Evolutionary conservation across 2,329 filamentous ascomycete species (phyloP).

Genomic region (Botryotinia narcissicola): DNA sequence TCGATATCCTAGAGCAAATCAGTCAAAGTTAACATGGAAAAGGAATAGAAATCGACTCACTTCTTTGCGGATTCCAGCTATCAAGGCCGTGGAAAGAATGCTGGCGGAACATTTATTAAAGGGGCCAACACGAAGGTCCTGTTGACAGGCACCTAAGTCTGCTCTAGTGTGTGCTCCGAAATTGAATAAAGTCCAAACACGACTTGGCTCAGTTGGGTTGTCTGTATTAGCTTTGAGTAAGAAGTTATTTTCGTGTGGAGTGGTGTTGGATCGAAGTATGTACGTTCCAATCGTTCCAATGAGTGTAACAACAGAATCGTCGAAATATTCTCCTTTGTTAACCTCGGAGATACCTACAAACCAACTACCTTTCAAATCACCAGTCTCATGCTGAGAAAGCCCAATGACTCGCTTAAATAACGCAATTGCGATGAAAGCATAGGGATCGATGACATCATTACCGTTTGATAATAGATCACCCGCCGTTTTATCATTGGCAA

Average conservation of each 20-base stretch:
- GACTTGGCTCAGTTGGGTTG: constrained; percentile 9
- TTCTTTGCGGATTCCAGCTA: constrained; percentile 32
- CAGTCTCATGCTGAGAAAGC: constrained; percentile 19
- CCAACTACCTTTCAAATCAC: neutral
- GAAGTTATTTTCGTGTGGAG: constrained; percentile 26
- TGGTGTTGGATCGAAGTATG: constrained; percentile 27
- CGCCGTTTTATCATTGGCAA: constrained; percentile 20
- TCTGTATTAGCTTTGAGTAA: constrained; percentile 15
- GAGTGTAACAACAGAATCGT: constrained; percentile 17
- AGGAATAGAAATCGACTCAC: constrained; percentile 22
- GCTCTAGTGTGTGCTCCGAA: constrained; percentile 8
- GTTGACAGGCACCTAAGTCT: constrained; percentile 13
- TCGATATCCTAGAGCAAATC: constrained; percentile 22
- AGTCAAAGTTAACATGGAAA: constrained; percentile 6
- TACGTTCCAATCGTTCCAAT: constrained; percentile 30
- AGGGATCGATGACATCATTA: constrained; percentile 21
- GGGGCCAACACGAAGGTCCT: constrained; percentile 14
- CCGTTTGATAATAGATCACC: neutral
- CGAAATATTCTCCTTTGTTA: constrained; percentile 11
- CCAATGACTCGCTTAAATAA: constrained; percentile 24
- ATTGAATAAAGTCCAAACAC: constrained; percentile 22
- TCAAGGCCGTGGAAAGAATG: constrained; percentile 19
- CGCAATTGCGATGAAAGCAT: constrained; percentile 26
- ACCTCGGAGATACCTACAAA: constrained; percentile 22
- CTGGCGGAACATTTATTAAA: constrained; percentile 17